Evolutionary conservation across 2,329 filamentous ascomycete species (phyloP).

Genomic region (Cercospora janseana): DNA sequence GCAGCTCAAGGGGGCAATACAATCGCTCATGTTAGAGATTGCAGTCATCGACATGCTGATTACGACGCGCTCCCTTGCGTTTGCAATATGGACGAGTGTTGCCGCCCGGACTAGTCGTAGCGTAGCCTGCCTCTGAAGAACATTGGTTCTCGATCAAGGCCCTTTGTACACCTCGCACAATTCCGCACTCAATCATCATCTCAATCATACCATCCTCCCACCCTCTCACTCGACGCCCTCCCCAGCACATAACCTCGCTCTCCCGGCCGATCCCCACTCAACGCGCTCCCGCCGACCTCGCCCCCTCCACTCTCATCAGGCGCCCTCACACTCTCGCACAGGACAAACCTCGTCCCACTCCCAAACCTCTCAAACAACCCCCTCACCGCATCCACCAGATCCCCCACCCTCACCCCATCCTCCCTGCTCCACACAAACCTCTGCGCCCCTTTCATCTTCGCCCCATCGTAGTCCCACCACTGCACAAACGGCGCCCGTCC

Average conservation of each 20-base stretch:
- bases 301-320: background rate
- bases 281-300: background rate
- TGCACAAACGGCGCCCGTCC: conserved; percentile 30
- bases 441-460: conserved; percentile 23
- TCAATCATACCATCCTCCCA: conserved; percentile 6
- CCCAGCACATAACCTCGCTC: conserved; percentile 18
- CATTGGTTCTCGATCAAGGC: background rate
- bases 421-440: conserved; percentile 11
- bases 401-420: conserved; percentile 24
- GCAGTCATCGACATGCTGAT: too few relatives aligned
- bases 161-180: too few relatives aligned
- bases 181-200: too few relatives aligned
- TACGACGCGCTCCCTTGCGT: too few relatives aligned
- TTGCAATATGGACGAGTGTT: too few relatives aligned
- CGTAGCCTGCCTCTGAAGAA: too few relatives aligned
- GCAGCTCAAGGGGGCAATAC: too few relatives aligned
- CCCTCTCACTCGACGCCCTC: conserved; percentile 12
- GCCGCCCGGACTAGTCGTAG: too few relatives aligned
- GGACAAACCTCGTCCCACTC: conserved; percentile 22
- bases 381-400: conserved; percentile 24
- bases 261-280: conserved; percentile 19
- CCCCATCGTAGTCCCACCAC: conserved; percentile 26
- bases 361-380: conserved; percentile 32
- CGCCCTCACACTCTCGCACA: conserved; percentile 27
- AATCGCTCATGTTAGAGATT: too few relatives aligned